phyloP scores from a whole-genome alignment of 2,329 filamentous ascomycete genomes.

The Apiospora phragmitis region DNA sequence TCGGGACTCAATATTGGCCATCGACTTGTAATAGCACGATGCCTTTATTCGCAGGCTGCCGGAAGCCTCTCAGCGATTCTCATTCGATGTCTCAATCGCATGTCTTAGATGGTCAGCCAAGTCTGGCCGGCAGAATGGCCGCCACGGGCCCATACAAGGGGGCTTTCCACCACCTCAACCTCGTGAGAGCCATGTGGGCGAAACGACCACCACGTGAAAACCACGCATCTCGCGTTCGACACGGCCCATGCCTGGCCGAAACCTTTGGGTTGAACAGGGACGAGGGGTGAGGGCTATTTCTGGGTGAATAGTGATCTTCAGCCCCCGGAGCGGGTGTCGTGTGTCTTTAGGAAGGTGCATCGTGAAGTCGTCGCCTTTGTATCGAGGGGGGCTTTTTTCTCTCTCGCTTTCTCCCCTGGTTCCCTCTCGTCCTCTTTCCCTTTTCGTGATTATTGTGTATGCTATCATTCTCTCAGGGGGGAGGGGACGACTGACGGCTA shows the following conservation, averaged over 20 bases:
- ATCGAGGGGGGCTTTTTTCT: not conserved
- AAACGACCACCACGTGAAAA: conserved; percentile 24
- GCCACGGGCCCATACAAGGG: not conserved
- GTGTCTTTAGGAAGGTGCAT: conserved; percentile 13
- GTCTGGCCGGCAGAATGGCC: conserved; percentile 6
- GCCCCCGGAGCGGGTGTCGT: not conserved
- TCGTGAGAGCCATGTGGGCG: conserved; percentile 6
- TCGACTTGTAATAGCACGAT: not conserved
- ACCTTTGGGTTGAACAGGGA: conserved; percentile 18
- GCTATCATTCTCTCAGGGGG: not conserved
- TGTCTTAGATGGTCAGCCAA: conserved; percentile 1
- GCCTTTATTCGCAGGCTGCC: conserved; percentile 2
- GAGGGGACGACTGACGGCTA: not conserved
- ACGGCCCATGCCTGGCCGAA: conserved; percentile 16
- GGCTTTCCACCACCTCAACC: not conserved
- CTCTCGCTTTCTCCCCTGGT: not conserved
- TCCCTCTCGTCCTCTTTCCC: not conserved
- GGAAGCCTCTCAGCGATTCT: conserved; percentile 4
- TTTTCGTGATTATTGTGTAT: not conserved
- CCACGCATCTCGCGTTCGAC: conserved; percentile 14
- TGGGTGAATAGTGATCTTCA: not conserved
- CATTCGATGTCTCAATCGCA: conserved; percentile 12
- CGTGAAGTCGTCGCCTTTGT: conserved; percentile 16
- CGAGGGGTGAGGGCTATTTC: not conserved
- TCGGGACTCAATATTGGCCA: not conserved